Base-by-base conservation (phyloP, 768 basidiomycete species). In the Terana coerulea region DNA sequence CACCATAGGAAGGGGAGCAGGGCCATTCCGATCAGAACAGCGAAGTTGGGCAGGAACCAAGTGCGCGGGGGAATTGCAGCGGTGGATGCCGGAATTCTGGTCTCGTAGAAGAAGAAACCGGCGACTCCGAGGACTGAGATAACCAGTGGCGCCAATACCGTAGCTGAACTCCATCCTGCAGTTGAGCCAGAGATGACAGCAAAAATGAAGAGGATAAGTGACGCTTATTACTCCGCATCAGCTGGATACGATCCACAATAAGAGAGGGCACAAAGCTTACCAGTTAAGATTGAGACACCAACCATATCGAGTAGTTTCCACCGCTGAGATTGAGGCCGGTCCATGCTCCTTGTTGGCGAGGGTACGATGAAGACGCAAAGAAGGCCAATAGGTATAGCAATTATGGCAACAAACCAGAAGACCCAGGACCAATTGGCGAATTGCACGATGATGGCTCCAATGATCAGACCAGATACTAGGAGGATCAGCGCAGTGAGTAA, bases 31-130 rank as follows among this genome's bases (percentile, higher is more conserved):
- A 72, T 64, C 0, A 75, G 59, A 42, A 74, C 64, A 5, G 64
- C 50, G 48, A 75, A 71, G 63, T 75, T 75, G 8, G 61, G 59
- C 40, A 70, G 67, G 55, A 65, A 67, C 72, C 72, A 74, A 14
- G 66, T 68, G 22, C 50, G 42, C 1, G 71, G 70, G 3, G 71
- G 71, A 22, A 66, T 67, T 22, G 69, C 66, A 5, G 75, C 73
- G 24, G 60, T 62, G 25, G 65, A 58, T 5, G 63, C 52, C 1
- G 67, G 67, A 21, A 75, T 69, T 8, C 52, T 51, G 15, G 64
- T 65, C 59, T 76, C 74, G 61, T 66, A 75, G 48, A 67, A 60
- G 66, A 75, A 74, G 65, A 77, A 77, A 1, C 49, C 68, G n/a
- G 59, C 62, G 34, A 67, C 62, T 42, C 72, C 61, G 41, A 68